Conservation (phyloP, 768 basidiomycete species). For the Termitomyces heimii region DNA sequence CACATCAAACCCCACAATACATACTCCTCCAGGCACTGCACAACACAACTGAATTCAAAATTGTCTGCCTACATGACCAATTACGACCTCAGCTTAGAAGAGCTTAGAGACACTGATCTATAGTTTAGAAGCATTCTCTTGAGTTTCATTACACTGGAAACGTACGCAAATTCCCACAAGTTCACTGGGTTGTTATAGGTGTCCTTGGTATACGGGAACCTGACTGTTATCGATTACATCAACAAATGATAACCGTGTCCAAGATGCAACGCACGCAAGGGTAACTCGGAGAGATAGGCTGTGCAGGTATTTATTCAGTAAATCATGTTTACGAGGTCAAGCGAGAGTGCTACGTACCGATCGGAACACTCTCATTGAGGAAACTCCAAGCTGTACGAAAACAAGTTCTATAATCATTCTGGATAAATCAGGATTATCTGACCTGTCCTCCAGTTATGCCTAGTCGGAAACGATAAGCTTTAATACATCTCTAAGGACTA, state of each 20-base stretch:
- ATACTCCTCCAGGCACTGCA: background rate
- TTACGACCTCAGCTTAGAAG: background rate
- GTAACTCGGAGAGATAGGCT: conserved; percentile 41
- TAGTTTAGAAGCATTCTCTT: background rate
- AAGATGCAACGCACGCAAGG: conserved; percentile 20
- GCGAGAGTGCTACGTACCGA: conserved; percentile 21
- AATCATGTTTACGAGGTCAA: background rate
- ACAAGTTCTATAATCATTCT: background rate
- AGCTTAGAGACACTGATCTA: conserved; percentile 5
- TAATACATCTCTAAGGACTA: background rate
- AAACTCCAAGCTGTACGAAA: conserved; percentile 34
- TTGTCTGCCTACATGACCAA: background rate
- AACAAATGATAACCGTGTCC: background rate
- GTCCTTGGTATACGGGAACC: conserved; percentile 54
- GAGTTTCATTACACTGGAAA: conserved; percentile 1
- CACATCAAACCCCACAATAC: background rate
- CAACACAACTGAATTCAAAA: too few species aligned
- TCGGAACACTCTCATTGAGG: conserved; percentile 32
- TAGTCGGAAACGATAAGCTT: conserved; percentile 7
- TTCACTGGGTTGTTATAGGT: conserved; percentile 63
- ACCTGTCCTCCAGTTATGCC: conserved; percentile 47
- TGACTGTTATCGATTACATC: conserved; percentile 27
- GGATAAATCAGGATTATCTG: conserved; percentile 1
- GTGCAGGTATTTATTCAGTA: background rate
- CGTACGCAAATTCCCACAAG: conserved; percentile 53